Conservation (phyloP, 768 basidiomycete species). For the Termitomyces sp. region DNA sequence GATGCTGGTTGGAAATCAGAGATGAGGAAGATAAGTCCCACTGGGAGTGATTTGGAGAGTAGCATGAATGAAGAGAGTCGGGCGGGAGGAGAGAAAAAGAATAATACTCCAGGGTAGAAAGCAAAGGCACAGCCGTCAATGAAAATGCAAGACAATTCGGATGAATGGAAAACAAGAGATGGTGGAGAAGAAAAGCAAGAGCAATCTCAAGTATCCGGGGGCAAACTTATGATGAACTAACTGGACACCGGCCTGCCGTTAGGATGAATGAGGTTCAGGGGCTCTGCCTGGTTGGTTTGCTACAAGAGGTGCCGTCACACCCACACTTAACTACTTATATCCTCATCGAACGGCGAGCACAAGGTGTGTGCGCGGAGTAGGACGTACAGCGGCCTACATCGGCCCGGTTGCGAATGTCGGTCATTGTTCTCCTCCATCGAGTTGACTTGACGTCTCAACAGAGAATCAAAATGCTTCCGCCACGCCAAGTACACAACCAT, state of each 20-base stretch:
- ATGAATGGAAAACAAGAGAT: conserved; percentile 8
- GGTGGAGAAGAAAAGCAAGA: conserved; percentile 13
- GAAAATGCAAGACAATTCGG: conserved; percentile 11
- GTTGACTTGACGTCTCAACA: background rate
- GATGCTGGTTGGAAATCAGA: conserved; percentile 22
- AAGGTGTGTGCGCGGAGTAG: conserved; percentile 11
- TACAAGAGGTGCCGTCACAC: background rate
- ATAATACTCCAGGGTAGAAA: conserved; percentile 15
- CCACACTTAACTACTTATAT: too few species aligned
- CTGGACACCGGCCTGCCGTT: conserved; percentile 21
- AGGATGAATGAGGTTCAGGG: conserved; percentile 17
- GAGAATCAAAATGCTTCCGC: background rate
- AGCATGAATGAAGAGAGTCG: conserved; percentile 11
- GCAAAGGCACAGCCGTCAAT: conserved; percentile 21
- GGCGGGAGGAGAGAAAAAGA: conserved; percentile 8
- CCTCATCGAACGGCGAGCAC: conserved; percentile 8
- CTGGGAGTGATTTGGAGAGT: conserved; percentile 27
- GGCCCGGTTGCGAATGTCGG: background rate
- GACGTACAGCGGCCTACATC: background rate
- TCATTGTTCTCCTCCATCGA: background rate
- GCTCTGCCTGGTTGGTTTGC: conserved; percentile 2
- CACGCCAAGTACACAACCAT: background rate
- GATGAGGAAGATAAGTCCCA: conserved; percentile 34
- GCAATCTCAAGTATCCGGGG: background rate
- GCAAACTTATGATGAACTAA: conserved; percentile 20